Evolutionary conservation across 1,284 basidiomycete species (phyloP), one percentile per base, ranked within the genome.

Genomic region (Trichosporon coremiiforme): DNA sequence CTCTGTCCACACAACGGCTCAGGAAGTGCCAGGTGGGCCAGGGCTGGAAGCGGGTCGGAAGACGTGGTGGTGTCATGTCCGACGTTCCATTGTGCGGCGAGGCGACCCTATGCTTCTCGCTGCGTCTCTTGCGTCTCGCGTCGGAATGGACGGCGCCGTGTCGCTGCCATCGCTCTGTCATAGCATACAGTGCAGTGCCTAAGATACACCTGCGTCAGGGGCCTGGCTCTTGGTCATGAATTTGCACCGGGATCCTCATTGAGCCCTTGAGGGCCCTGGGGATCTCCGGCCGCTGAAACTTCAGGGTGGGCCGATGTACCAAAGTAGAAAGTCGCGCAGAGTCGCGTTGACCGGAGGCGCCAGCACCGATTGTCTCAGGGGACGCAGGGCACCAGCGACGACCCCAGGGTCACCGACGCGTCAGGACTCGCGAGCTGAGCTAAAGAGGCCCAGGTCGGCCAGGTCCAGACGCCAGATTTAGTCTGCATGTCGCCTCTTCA

Each of bases 221-320:
- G 15, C 17, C 4, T 17, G 41, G 15, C 29, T 15, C 57, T 29
- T 33, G 57, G 17, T 60, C 57, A 60, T 57, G 29, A 35, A 60
- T 60, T 60, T 22, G 31, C 57, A 31, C 57, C 57, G 57, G 57
- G 57, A 55, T 55, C 9, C 9, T 12, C 8, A 29, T 31, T 29
- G 25, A 55, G 53, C 41, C 41, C 17, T 45, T 5, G 36, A 12
- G 36, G 10, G 36, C 36, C 9, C 53, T 55, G 5, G 9, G 25
- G 53, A 60, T 33, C 57, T 31, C 55, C 57, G 29, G 31, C 17
- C 29, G 57, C 57, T 60, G 57, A 60, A 60, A 60, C 57, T 60
- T 60, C 57, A 60, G 57, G 57, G 17, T 5, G 5, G 5, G n/a
- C 29, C 9, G 22, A 31, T 57, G 29, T 20, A 60, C 57, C 57